phyloP scores from a whole-genome alignment of 1,139 yeast genomes.

The Debaryomycetaceae sp. region DNA sequence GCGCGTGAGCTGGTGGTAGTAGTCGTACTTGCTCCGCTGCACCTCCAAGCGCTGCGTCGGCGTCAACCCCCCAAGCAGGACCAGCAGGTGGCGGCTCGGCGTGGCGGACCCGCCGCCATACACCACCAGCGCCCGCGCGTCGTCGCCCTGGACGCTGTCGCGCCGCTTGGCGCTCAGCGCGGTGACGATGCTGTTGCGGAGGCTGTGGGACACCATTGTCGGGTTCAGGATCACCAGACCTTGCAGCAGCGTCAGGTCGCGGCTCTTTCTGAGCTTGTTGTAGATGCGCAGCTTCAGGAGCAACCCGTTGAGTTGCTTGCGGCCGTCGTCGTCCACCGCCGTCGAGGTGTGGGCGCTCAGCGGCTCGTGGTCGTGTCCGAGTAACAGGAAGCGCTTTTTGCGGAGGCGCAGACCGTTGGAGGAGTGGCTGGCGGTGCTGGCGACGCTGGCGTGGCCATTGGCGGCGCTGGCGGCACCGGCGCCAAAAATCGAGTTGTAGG shows the following conservation, averaged over 20 bases:
- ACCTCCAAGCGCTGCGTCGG: slow-evolving; percentile 28
- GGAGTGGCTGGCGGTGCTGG: slow-evolving; percentile 1
- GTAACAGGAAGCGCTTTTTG: slow-evolving; percentile 9
- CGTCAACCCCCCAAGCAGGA: slow-evolving; percentile 13
- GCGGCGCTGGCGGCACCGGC: neutral
- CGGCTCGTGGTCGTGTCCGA: slow-evolving; percentile 2
- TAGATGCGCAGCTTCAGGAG: slow-evolving; percentile 36
- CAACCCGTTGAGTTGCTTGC: slow-evolving; percentile 25
- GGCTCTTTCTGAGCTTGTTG: slow-evolving; percentile 33
- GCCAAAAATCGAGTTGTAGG: slow-evolving; percentile 16
- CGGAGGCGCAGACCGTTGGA: slow-evolving; percentile 1
- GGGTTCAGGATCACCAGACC: slow-evolving; percentile 23
- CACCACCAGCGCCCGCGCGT: slow-evolving; percentile 5
- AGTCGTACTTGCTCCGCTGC: slow-evolving; percentile 32
- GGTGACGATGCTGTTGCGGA: slow-evolving; percentile 24
- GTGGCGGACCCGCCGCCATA: slow-evolving; percentile 4
- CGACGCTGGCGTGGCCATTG: slow-evolving; percentile 7
- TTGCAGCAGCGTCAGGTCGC: slow-evolving; percentile 34
- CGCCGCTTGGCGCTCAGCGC: slow-evolving; percentile 21
- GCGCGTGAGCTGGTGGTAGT: slow-evolving; percentile 27
- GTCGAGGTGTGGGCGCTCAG: too few species aligned
- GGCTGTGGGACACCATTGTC: slow-evolving; percentile 16
- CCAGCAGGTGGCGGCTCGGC: slow-evolving; percentile 5
- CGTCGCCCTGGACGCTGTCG: slow-evolving; percentile 14
- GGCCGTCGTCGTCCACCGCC: too few species aligned